Base-by-base conservation (phyloP, 2,329 filamentous ascomycete species). In the Nothophoma quercina region DNA sequence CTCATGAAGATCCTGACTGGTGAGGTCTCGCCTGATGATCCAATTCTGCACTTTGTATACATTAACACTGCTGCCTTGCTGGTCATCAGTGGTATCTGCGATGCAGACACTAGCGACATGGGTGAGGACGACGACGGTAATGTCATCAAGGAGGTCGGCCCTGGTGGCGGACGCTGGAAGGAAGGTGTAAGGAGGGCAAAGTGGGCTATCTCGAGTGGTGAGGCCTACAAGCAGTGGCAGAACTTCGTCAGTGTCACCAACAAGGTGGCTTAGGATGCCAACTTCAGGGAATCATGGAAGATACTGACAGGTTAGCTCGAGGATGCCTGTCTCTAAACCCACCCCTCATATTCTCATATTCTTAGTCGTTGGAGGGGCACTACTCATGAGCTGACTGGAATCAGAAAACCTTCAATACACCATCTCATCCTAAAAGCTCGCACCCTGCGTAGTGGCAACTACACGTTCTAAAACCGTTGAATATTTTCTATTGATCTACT, bases 11-110 rank as follows among this genome's bases (percentile, higher is more conserved):
- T 99, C 34, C 76, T 99, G 51, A 81, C 82, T 43, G 88, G 89
- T 57, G 83, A 96, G 73, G 74, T 96, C 38, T 78, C 86, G 1
- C 83, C 83, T 9, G 85, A 96, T 63, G 86, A 96, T 64, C 91
- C 95, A 0, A 90, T 99, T 44, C 76, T 97, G 56, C 88, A 96
- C 70, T 99, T 99, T 69, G 91, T 99, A 16, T 82, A 98, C 43
- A 89, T 98, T 76, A 99, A 99, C 70, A 90, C 93, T 1, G 93
- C 93, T 0, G 91, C 92, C 1, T 78, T 99, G 43, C 83, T 99
- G 45, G 93, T 96, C 0, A 84, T 89, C 3, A 88, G 91, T 2
- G 95, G 95, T 3, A 81, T 96, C 26, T 96, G 92, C 70, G 93
- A 98, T 60, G 85, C 88, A 0, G 89, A 96, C 51, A 83, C 81